Evolutionary conservation across 345 rosid species (phyloP), one percentile per base, ranked within the genome.

Genomic region (Populus tremula): DNA sequence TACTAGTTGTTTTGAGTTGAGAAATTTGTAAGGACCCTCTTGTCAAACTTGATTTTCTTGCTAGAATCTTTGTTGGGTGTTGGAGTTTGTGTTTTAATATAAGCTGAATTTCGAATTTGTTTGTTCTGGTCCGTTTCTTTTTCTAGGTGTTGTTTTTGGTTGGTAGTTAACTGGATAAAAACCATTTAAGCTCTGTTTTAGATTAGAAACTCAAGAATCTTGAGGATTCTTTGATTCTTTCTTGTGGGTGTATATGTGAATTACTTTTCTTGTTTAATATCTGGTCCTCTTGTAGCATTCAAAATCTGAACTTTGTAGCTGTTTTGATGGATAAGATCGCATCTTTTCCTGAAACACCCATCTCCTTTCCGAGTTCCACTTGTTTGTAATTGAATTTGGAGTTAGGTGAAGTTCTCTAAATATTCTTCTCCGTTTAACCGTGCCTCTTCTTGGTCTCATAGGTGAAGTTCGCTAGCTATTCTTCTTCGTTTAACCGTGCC

Each of bases 301-400:
- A 25, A 23, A 54, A 69, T 66, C 74, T 74, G 35, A 74, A 73
- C 25, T 73, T 76, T 64, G 38, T 71, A 73, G 78, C 62, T 77
- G 45, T 17, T 72, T 72, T 41, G 80, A 36, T 80, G 80, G 88
- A 87, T 80, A 87, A 84, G 84, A 80, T 79, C 72, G 85, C 87
- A 78, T 82, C 80, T 82, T 70, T 50, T 73, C 47, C 21, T 67
- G 41, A 68, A 65, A 18, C 63, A 25, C 67, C 21, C 50, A 17
- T 72, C 74, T 67, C 61, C 70, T 65, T 72, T 73, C 69, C 41
- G n/a, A 47, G 69, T 82, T 75, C 81, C 66, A 62, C 79, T 78
- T 77, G 79, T 80, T 71, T 75, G 68, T 62, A 70, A 21, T 66
- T 72, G 69, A 75, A 79, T 76, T 82, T 74, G 56, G 78, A 78